Percentiles rank a stretch among this genome's conserved stretches.
These are phyloP conservation scores for Fraxinus ornus DNA, from an alignment of 305 asterid species.

Conservation along the genomic window DNA sequence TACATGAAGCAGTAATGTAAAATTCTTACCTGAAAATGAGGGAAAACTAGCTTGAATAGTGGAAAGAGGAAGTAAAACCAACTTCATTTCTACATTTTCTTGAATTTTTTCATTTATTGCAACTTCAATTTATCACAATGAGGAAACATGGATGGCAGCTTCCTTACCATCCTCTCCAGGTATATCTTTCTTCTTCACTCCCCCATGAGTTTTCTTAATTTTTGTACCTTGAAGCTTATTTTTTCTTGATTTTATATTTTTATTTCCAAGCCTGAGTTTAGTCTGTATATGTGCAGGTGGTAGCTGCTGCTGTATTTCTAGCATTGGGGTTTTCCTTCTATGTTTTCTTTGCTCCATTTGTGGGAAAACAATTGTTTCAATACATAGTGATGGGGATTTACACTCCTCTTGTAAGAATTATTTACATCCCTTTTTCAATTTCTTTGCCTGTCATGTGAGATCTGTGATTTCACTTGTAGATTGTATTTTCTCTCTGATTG, in stretches of 20 bases:
- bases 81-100: conserved; percentile 26
- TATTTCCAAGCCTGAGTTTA: conserved; percentile 17
- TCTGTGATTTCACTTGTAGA: conserved; percentile 36
- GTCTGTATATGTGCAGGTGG: conserved; percentile 62
- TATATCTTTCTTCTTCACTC: conserved; percentile 20
- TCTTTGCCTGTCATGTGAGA: conserved; percentile 20
- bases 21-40: conserved; percentile 50
- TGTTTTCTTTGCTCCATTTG: conserved; percentile 98
- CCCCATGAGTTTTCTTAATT: background rate
- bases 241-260: background rate
- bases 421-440: background rate
- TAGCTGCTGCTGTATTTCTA: conserved; percentile 94
- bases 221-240: background rate
- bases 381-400: conserved; percentile 83
- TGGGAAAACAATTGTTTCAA: conserved; percentile 78
- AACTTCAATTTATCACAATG: conserved; percentile 45
- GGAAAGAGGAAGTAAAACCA: conserved; percentile 28
- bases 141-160: conserved; percentile 99
- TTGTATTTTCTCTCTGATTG: conserved; percentile 26
- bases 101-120: conserved; percentile 21
- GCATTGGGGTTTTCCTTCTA: conserved; percentile 97
- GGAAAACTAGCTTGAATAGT: conserved; percentile 25
- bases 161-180: conserved; percentile 99
- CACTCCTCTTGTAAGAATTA: conserved; percentile 54
- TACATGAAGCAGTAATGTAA: conserved; percentile 33